Conservation (phyloP, 345 rosid species). For the Camelina sativa region DNA sequence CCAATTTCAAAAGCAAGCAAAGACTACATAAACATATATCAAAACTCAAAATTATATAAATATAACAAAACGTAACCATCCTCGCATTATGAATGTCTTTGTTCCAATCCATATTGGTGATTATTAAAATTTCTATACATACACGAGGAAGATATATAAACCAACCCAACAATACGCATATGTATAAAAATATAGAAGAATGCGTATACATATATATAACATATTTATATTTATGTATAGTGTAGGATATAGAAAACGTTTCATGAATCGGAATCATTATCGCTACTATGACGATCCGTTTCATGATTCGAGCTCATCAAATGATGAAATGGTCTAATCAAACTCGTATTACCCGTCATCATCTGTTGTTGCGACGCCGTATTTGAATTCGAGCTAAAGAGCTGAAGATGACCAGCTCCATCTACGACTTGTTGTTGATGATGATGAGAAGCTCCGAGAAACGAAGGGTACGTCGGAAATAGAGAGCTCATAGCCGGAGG, state of each 20-base stretch:
- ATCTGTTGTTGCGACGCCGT: constrained; percentile 46
- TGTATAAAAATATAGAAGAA: background rate
- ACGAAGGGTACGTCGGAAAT: constrained; percentile 61
- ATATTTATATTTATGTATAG: constrained; percentile 10
- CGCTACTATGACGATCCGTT: constrained; percentile 45
- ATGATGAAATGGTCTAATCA: constrained; percentile 51
- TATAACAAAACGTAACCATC: background rate
- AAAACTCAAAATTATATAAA: constrained; percentile 13
- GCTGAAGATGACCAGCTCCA: constrained; percentile 48
- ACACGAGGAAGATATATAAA: constrained; percentile 10
- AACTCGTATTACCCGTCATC: constrained; percentile 47
- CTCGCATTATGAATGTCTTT: constrained; percentile 24
- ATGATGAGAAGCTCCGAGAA: constrained; percentile 44
- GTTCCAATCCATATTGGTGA: constrained; percentile 24
- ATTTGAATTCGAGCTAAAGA: constrained; percentile 46
- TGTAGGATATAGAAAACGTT: constrained; percentile 8
- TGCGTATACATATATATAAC: constrained; percentile 37
- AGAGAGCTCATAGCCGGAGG: constrained; percentile 56
- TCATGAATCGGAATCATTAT: constrained; percentile 48
- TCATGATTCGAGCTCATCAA: constrained; percentile 48
- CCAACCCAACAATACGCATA: constrained; percentile 31
- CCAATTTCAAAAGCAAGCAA: constrained; percentile 11
- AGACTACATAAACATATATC: constrained; percentile 2
- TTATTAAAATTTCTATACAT: constrained; percentile 23
- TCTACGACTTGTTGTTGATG: constrained; percentile 38